Percentiles rank a stretch among this genome's conserved stretches.
These are phyloP conservation scores for Cucurbita moschata DNA, from an alignment of 306 rosid genomes.

Conservation along the genomic window DNA sequence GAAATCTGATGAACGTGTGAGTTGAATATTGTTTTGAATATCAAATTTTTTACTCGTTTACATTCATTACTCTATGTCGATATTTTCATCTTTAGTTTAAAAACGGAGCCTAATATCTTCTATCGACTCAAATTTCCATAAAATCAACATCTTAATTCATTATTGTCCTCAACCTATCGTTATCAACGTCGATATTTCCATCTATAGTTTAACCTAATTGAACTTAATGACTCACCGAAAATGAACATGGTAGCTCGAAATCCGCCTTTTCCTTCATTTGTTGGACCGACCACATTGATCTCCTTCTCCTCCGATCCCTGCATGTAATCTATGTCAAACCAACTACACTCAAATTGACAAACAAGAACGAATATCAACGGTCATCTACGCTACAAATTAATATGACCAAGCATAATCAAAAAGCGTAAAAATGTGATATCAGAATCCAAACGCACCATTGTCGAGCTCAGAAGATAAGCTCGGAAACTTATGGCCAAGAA, in stretches of 20 bases:
- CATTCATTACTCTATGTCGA: no score
- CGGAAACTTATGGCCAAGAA: background rate
- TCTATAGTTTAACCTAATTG: background rate
- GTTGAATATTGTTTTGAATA: no score
- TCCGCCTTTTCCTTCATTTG: slow-evolving; percentile 47
- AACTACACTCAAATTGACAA: background rate
- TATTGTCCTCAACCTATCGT: background rate
- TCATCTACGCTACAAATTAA: background rate
- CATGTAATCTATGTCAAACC: background rate
- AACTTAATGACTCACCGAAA: slow-evolving; percentile 30
- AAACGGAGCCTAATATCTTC: no score
- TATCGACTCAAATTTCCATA: no score
- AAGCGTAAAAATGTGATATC: background rate
- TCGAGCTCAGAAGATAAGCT: background rate
- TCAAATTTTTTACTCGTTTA: no score
- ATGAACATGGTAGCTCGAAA: slow-evolving; percentile 53
- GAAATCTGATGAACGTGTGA: no score
- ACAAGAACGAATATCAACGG: background rate
- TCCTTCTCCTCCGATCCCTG: slow-evolving; percentile 37
- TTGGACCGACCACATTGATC: slow-evolving; percentile 11
- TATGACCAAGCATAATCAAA: background rate
- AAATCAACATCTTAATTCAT: no score
- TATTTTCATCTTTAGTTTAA: no score
- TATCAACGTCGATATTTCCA: background rate
- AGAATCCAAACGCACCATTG: background rate